Evolutionary conservation across 2,329 filamentous ascomycete species (phyloP).

Genomic region (Podosphaera xanthii): DNA sequence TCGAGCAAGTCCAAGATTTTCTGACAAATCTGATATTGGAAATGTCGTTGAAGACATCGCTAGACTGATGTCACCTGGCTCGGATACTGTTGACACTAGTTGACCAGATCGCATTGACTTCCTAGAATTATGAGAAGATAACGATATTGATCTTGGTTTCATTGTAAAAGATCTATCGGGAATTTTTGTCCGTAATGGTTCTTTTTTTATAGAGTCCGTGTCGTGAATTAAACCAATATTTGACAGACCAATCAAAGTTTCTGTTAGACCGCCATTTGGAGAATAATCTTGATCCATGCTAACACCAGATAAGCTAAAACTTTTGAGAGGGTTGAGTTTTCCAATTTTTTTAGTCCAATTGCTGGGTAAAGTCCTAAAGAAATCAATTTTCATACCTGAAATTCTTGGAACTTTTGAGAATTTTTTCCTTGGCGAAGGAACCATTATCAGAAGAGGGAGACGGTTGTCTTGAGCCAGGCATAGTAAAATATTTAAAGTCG

Average conservation of each 20-base stretch:
- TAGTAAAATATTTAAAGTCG: background rate
- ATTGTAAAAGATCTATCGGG: constrained; percentile 7
- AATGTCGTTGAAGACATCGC: constrained; percentile 10
- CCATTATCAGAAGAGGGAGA: background rate
- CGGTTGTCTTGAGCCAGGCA: background rate
- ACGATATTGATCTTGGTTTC: constrained; percentile 7
- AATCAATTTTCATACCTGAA: background rate
- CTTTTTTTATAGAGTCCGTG: background rate
- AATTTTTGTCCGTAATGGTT: constrained; percentile 3
- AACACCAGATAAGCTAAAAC: background rate
- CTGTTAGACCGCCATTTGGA: background rate
- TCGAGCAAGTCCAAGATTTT: background rate
- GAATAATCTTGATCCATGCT: background rate
- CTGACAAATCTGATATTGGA: constrained; percentile 2
- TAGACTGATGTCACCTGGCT: constrained; percentile 9
- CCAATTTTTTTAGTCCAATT: background rate
- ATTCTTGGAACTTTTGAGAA: background rate
- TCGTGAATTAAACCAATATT: background rate
- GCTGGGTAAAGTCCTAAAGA: background rate
- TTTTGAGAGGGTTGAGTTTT: background rate
- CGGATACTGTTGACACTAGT: constrained; percentile 9
- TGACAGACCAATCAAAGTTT: background rate
- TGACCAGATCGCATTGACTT: constrained; percentile 11
- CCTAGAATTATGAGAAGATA: constrained; percentile 11
- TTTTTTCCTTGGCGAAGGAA: background rate